These are phyloP conservation scores for Cryptococcus amylolentus DNA, from an alignment of 1,284 basidiomycete genomes.

Conservation along the genomic window DNA sequence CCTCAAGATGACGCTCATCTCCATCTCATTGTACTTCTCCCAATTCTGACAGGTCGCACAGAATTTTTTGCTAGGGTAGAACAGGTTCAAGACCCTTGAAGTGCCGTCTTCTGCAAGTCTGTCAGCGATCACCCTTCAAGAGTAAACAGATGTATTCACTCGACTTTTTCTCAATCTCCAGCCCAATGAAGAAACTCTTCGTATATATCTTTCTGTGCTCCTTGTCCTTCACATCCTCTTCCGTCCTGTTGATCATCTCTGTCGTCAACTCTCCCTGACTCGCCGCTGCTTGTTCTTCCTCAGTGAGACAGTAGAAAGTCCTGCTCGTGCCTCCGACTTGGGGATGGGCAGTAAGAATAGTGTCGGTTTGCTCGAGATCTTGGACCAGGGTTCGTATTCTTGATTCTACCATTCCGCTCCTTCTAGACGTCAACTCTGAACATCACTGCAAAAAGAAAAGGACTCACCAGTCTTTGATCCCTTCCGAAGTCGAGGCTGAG, in stretches of 20 bases:
- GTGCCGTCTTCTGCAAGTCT: conserved; percentile 38
- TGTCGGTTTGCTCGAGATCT: conserved; percentile 94
- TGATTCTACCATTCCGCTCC: conserved; percentile 96
- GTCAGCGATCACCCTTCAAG: background rate
- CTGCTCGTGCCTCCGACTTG: conserved; percentile 93
- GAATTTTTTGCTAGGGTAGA: conserved; percentile 94
- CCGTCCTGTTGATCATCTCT: conserved; percentile 66
- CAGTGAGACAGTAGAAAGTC: conserved; percentile 73
- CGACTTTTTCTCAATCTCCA: conserved; percentile 86
- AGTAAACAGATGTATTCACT: conserved; percentile 55
- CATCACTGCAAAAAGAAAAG: background rate
- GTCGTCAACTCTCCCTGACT: conserved; percentile 83
- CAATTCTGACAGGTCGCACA: conserved; percentile 92
- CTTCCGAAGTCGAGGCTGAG: conserved; percentile 73
- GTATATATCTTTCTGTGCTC: conserved; percentile 79
- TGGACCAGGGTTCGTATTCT: conserved; percentile 91
- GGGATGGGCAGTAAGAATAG: conserved; percentile 87
- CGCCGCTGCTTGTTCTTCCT: conserved; percentile 82
- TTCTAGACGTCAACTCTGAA: conserved; percentile 37
- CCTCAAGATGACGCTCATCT: conserved; percentile 91
- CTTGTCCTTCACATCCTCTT: conserved; percentile 73
- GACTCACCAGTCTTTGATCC: conserved; percentile 89
- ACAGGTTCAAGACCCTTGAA: conserved; percentile 80
- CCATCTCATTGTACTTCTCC: conserved; percentile 89
- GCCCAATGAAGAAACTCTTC: conserved; percentile 94